phyloP scores from a whole-genome alignment of 495 filamentous ascomycete species.

The Staphylotrichum longicolle region DNA sequence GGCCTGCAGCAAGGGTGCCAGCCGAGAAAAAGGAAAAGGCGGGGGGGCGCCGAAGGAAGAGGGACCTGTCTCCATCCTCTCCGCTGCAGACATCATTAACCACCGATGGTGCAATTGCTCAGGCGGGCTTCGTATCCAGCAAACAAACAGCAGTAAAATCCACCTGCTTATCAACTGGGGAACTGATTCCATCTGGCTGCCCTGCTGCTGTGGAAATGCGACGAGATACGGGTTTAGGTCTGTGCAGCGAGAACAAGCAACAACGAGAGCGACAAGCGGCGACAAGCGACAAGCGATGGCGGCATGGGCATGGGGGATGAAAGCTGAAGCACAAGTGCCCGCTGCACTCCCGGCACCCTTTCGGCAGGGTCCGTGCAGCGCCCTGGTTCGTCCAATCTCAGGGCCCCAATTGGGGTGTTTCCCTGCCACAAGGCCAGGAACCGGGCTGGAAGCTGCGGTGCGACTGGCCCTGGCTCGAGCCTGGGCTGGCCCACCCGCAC shows the following conservation, averaged over 20 bases:
- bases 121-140: neutral
- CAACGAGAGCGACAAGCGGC: no score
- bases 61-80: neutral
- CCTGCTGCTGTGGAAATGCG: no score
- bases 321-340: neutral
- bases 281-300: no score
- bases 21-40: conserved; percentile 7
- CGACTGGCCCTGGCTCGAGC: neutral
- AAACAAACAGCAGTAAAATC: neutral
- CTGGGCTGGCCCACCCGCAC: neutral
- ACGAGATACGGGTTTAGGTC: no score
- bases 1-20: neutral
- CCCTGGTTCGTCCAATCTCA: conserved; percentile 14
- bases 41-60: neutral
- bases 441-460: conserved; percentile 15
- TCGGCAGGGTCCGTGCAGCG: neutral
- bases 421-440: conserved; percentile 12
- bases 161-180: no score
- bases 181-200: no score
- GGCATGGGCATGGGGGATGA: no score
- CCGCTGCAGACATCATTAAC: neutral
- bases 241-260: no score
- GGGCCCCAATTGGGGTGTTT: conserved; percentile 4
- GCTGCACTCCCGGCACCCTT: neutral
- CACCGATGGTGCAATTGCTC: no score